Conservation (phyloP, 1,284 basidiomycete genomes). For the Termitomyces sp. region DNA sequence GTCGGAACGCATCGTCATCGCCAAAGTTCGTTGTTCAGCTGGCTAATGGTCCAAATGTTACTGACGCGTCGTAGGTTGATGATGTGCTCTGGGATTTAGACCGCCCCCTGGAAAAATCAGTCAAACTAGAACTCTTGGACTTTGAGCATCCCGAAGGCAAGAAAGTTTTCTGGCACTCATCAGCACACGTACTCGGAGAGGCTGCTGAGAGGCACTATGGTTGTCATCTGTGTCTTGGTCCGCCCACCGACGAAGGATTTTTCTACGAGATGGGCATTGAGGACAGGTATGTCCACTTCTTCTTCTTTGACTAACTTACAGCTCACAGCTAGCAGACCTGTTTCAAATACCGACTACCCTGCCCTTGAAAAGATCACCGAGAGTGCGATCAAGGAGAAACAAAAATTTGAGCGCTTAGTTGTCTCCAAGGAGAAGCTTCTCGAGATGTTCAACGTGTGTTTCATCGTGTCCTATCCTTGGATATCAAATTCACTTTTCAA, state of each 20-base stretch:
- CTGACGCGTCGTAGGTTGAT: constrained; percentile 56
- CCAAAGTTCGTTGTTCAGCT: constrained; percentile 57
- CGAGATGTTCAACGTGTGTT: constrained; percentile 89
- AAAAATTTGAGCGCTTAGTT: constrained; percentile 93
- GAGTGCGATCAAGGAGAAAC: constrained; percentile 91
- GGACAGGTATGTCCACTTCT: constrained; percentile 46
- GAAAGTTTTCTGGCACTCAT: constrained; percentile 99
- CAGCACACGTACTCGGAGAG: constrained; percentile 98
- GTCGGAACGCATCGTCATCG: constrained; percentile 88
- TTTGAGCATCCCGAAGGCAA: constrained; percentile 96
- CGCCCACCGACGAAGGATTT: constrained; percentile 97
- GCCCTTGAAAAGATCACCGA: constrained; percentile 88
- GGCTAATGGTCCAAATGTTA: neutral
- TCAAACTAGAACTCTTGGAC: constrained; percentile 83
- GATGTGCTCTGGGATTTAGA: constrained; percentile 93
- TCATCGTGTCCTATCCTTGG: neutral
- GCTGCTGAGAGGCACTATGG: constrained; percentile 96
- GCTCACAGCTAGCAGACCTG: constrained; percentile 43
- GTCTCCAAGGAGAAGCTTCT: constrained; percentile 92
- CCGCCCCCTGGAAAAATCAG: constrained; percentile 83
- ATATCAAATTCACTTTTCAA: neutral
- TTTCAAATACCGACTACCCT: constrained; percentile 81
- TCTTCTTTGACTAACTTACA: neutral
- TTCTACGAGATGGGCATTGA: constrained; percentile 97
- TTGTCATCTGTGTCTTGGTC: constrained; percentile 95